Base-by-base conservation (phyloP, 768 basidiomycete genomes). In the Lactarius hatsudake region DNA sequence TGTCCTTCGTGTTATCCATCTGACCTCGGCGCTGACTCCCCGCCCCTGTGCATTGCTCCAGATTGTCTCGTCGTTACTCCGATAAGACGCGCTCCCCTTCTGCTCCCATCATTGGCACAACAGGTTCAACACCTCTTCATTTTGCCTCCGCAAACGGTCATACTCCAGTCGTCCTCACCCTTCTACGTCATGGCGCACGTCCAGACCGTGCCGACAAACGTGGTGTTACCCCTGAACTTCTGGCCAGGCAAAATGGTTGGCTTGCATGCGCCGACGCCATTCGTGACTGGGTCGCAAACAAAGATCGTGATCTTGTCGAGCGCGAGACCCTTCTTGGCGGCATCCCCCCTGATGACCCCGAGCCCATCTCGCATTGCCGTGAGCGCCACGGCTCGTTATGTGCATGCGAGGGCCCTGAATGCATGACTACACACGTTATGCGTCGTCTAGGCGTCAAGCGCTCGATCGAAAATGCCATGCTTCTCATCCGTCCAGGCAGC, bases 111-210 rank as follows among this genome's bases (percentile, higher is more conserved):
- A 86, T 91, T 53, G 91, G 90, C 55, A 86, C 87, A 8, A 89
- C 90, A n/a, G 96, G 95, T 38, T 90, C 91, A 4, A 97, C 96
- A 0, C 94, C 97, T 0, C 87, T 98, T 30, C 97, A 99, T 75
- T 99, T 98, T 75, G 96, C 97, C 17, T 91, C 95, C 40, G 95
- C 96, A 34, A 95, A 97, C 72, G 96, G 96, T 3, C 93, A 99
- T 78, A 85, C 85, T 36, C 77, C 82, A 30, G 87, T 95, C 71
- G 86, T 94, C 55, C 83, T 82, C 67, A 86, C 90, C 42, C 87
- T 99, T 53, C 87, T 99, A 45, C 84, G 89, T 20, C 87, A 87
- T 69, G 95, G 95, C 58, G 97, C 96, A 9, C 83, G 86, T 66
- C 86, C 94, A 26, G 82, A 89, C 75, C 86, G 87, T 54, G 76